Evolutionary conservation across 2,329 filamentous ascomycete species (phyloP).

Genomic region (Ascocoryne sarcoides): DNA sequence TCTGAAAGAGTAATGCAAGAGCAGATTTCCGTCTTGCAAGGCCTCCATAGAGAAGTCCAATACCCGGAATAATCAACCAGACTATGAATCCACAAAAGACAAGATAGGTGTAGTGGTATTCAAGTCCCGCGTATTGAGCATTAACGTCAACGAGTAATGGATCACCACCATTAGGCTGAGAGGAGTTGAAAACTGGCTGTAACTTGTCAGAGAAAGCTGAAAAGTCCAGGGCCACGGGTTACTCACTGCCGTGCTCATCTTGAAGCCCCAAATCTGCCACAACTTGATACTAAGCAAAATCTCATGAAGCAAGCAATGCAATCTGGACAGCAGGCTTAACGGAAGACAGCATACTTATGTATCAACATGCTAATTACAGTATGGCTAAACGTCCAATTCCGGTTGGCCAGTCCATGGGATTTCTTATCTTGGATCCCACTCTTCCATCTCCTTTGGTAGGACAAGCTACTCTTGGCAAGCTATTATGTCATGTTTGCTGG

Average conservation of each 20-base stretch:
- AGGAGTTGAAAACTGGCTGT: conserved; percentile 21
- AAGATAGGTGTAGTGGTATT: conserved; percentile 54
- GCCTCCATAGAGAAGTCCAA: conserved; percentile 56
- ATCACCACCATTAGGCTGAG: conserved; percentile 44
- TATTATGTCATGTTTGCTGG: no score
- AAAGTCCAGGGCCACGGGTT: no score
- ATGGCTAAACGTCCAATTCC: no score
- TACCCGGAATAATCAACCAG: conserved; percentile 58
- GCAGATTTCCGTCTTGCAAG: conserved; percentile 54
- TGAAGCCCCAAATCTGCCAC: neutral
- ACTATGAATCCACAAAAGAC: conserved; percentile 51
- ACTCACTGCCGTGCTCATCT: conserved; percentile 14
- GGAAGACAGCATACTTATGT: no score
- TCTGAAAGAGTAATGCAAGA: conserved; percentile 53
- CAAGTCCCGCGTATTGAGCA: conserved; percentile 46
- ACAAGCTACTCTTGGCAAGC: no score
- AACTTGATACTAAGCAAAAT: no score
- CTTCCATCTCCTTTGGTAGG: no score
- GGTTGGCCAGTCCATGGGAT: no score
- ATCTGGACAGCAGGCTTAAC: no score
- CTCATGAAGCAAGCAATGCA: no score
- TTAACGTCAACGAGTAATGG: conserved; percentile 41
- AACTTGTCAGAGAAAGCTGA: conserved; percentile 4
- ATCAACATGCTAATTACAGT: no score
- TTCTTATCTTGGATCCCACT: no score